Evolutionary conservation across 179 eudicot genomes (phyloP), one percentile per base, ranked within the genome.

Genomic region (Pouteria campechiana): DNA sequence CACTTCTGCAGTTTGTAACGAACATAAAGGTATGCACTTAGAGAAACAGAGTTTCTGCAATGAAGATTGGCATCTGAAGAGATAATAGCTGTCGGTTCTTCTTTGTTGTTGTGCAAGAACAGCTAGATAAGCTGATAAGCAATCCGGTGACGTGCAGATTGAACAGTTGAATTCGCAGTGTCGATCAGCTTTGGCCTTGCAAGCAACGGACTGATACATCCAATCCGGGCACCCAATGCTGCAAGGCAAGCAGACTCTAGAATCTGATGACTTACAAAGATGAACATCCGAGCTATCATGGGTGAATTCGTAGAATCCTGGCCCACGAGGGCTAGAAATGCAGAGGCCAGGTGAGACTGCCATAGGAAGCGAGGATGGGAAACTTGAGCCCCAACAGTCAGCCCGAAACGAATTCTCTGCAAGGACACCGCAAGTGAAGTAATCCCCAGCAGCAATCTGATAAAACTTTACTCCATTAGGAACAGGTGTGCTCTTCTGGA

Each of bases 381-480:
- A 76, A 0, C 77, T 81, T 2, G 24, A 61, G 2, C 98, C 98
- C 98, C 98, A 90, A 57, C 98, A 90, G 32, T 72, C 52, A 0
- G 94, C 81, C 2, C 43, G 32, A 0, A 76, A 64, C 3, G 79
- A 63, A 17, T 57, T 73, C 45, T 65, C 68, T 0, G 75, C 78
- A 4, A 67, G 61, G 18, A 78, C 46, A 6, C 94, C 98, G 44
- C 98, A 90, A 12, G 84, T 64, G 55, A 86, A 90, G 49, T 90
- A 90, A 59, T 86, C 96, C 24, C 94, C 96, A 0, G 90, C 87
- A n/a, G 76, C 73, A 27, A 90, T 70, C 41, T 70, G 60, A 38
- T 72, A 86, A 29, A 86, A 64, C 48, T 47, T 63, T n/a, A 59
- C 74, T 3, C 54, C 59, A 21, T 8, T 25, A 4, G 98, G 96